phyloP scores from a whole-genome alignment of 306 rosid species.

The Cicer chorassanicum region DNA sequence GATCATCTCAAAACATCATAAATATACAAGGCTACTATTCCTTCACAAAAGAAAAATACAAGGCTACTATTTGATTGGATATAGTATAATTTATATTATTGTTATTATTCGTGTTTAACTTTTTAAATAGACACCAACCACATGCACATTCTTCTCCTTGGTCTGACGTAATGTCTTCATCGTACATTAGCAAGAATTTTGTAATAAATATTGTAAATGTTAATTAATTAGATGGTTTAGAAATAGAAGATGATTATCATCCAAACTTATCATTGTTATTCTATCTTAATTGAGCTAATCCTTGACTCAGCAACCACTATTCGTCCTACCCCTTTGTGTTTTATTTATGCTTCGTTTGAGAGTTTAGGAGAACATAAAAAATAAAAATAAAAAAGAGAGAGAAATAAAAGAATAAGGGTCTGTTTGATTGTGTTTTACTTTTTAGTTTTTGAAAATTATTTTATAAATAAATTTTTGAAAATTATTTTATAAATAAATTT shows the following conservation, averaged over 20 bases:
- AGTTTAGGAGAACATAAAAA: too few species aligned
- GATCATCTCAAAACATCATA: conserved; percentile 11
- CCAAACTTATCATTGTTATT: background rate
- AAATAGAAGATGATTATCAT: background rate
- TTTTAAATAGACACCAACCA: conserved; percentile 39
- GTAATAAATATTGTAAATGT: background rate
- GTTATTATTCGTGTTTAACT: background rate
- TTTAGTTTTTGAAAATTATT: too few species aligned
- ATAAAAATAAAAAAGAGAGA: too few species aligned
- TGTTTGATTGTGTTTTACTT: too few species aligned
- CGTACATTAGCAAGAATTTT: background rate
- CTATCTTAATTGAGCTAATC: background rate
- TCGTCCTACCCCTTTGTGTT: too few species aligned
- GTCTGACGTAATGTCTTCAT: background rate
- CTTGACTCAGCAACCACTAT: background rate
- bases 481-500: too few species aligned
- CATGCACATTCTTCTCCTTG: conserved; percentile 55
- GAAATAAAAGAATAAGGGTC: too few species aligned
- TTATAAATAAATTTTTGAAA: too few species aligned
- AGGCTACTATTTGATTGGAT: background rate
- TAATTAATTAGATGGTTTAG: background rate
- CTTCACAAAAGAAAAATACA: too few species aligned
- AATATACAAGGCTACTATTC: background rate
- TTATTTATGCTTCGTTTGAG: too few species aligned
- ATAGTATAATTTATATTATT: background rate